Base-by-base conservation (phyloP, 169 alveolate species). In the Eimeria acervulina region DNA sequence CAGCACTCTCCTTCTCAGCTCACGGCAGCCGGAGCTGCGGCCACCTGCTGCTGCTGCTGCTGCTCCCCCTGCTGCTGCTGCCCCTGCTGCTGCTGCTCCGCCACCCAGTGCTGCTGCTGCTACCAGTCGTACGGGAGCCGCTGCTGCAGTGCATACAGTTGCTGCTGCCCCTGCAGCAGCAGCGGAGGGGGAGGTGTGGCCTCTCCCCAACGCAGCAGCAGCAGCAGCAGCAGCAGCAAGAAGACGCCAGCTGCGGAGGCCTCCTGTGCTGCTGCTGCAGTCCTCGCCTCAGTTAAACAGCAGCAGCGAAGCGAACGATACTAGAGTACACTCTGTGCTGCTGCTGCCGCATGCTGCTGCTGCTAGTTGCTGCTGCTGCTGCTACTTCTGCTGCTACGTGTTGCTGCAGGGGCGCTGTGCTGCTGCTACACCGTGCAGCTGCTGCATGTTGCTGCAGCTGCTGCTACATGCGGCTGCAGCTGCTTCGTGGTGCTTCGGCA, bases 81-180 rank as follows among this genome's bases (percentile, higher is more conserved):
- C 76, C 3, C 31, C 76, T 0, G 76, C 76, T 0, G 76, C 76
- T 63, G 76, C 76, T 63, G 76, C 76, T 63, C 2, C 76, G 10
- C 31, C 76, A 63, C 31, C 36, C 7, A n/a, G 31, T 19, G 76
- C 76, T 19, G 76, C 76, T 63, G 76, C 33, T 63, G 38, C 76
- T 28, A 55, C 68, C 15, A 23, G 28, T 23, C 21, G 15, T 55
- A 55, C 15, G 21, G 21, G 68, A 55, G n/a, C n/a, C 21, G 76
- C 76, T 63, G 38, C 76, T 63, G 76, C 76, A 63, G 76, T n/a
- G 8, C 33, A 28, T 23, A 28, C 76, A 19, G 76, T 28, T 63
- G 76, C 76, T 63, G 76, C 76, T 63, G 76, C 76, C 21, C 21
- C 68, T 55, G 68, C 28, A 17, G 68, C 68, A 55, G 68, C 68